Conservation (phyloP, 2,329 filamentous ascomycete genomes). For the Diaporthe sp. region DNA sequence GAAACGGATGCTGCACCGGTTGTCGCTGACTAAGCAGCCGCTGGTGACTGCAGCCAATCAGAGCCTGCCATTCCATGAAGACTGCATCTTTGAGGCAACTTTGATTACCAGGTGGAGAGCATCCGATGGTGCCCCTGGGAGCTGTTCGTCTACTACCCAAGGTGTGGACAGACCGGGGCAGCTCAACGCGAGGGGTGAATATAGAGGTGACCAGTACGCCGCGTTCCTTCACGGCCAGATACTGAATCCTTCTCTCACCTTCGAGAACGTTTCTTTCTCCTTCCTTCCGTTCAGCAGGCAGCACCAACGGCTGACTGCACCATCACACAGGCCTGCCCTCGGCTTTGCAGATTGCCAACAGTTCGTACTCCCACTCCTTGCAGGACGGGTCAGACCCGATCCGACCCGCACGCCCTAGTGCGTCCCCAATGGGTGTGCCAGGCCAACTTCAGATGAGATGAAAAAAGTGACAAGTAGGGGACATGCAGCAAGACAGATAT, state of each 20-base stretch:
- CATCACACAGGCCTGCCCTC: background rate
- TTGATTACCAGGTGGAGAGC: too few species aligned
- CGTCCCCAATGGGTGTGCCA: background rate
- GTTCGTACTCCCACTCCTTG: conserved; percentile 24
- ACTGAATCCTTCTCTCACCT: conserved; percentile 19
- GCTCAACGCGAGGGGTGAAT: too few species aligned
- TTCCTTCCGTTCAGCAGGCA: background rate
- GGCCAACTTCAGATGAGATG: conserved; percentile 18
- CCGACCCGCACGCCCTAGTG: conserved; percentile 28
- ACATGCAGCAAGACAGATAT: background rate
- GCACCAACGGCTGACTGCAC: background rate
- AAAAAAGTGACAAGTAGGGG: background rate
- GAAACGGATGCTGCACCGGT: too few species aligned
- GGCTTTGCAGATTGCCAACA: background rate
- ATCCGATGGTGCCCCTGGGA: too few species aligned
- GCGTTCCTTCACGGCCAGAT: background rate
- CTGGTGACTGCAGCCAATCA: too few species aligned
- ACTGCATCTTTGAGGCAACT: too few species aligned
- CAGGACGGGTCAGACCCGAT: conserved; percentile 26
- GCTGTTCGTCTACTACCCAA: too few species aligned
- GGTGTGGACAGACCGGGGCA: too few species aligned
- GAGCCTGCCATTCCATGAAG: too few species aligned
- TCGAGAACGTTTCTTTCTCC: conserved; percentile 17
- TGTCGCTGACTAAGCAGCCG: too few species aligned
- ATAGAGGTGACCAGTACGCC: too few species aligned